Percentiles rank a stretch among this genome's conserved stretches.
phyloP scores from a whole-genome alignment of 805 yeast genomes.

The Saturnispora hagleri region DNA sequence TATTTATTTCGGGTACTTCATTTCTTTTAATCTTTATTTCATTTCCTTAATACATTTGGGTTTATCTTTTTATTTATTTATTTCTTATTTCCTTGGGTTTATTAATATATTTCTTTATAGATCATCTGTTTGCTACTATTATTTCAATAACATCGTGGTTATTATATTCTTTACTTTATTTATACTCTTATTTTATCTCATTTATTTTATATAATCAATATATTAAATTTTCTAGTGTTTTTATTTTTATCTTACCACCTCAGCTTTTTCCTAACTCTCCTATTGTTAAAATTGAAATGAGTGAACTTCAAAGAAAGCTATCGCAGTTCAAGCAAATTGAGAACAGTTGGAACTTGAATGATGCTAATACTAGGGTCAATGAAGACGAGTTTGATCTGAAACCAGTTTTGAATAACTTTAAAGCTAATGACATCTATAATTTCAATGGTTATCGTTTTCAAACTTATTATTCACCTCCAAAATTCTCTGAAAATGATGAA shows the following conservation, averaged over 20 bases:
- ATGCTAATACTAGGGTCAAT: background rate
- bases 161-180: background rate
- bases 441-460: constrained; percentile 31
- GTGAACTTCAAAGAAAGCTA: background rate
- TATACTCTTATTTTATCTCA: background rate
- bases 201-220: background rate
- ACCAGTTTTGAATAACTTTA: constrained; percentile 19
- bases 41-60: background rate
- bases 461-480: constrained; percentile 51
- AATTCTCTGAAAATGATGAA: background rate
- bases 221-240: background rate
- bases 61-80: background rate
- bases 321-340: constrained; percentile 1
- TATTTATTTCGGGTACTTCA: background rate
- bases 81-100: background rate
- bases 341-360: background rate
- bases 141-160: background rate
- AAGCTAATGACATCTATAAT: constrained; percentile 22
- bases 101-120: background rate
- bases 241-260: background rate
- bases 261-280: background rate
- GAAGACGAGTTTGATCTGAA: background rate
- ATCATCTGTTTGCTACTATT: background rate
- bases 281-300: background rate
- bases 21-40: background rate